Conservation (phyloP, 495 filamentous ascomycete species). For the Aspergillus campestris region DNA sequence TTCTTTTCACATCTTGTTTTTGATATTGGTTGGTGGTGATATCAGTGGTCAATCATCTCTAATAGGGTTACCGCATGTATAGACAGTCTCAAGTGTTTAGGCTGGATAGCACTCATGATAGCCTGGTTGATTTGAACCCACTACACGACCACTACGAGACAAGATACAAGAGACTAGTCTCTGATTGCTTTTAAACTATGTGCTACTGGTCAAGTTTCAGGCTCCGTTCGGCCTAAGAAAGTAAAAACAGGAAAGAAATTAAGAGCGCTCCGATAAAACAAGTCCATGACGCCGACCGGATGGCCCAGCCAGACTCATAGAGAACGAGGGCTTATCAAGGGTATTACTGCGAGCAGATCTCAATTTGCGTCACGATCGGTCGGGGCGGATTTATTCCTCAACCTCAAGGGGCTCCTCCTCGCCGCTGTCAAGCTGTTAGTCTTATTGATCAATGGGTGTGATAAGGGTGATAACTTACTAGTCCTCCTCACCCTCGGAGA, state of each 20-base stretch:
- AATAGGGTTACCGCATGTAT: too few relatives aligned
- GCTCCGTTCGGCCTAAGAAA: conserved; percentile 21
- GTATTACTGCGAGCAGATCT: conserved; percentile 38
- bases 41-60: too few relatives aligned
- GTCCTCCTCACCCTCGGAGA: conserved; percentile 66
- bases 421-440: conserved; percentile 15
- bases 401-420: conserved; percentile 36
- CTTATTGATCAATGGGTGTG: background rate
- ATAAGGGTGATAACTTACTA: conserved; percentile 35
- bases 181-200: conserved; percentile 31
- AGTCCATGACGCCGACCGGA: conserved; percentile 22
- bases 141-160: background rate
- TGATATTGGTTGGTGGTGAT: too few relatives aligned
- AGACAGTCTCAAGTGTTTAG: too few relatives aligned
- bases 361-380: conserved; percentile 11
- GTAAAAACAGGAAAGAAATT: conserved; percentile 39
- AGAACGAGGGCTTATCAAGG: conserved; percentile 35
- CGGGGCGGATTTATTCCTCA: conserved; percentile 31
- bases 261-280: conserved; percentile 40
- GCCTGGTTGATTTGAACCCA: too few relatives aligned
- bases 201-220: conserved; percentile 27
- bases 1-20: too few relatives aligned
- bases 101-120: too few relatives aligned
- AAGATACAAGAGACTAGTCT: too few relatives aligned
- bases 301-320: conserved; percentile 18